Evolutionary conservation across 179 eudicot genomes (phyloP).

Genomic region (Silene vulgaris): DNA sequence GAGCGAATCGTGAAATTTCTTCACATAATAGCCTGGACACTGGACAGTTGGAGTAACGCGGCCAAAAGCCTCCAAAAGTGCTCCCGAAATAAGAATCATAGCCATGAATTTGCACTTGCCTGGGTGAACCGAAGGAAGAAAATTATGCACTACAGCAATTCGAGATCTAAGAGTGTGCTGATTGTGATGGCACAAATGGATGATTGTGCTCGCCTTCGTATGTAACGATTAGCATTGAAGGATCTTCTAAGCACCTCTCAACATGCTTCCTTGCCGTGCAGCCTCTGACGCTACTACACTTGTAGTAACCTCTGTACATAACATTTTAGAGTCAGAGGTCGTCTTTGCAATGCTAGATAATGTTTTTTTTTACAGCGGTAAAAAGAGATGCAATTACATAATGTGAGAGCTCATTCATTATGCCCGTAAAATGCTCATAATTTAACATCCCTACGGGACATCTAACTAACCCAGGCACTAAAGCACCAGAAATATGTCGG

Average conservation of each 20-base stretch:
- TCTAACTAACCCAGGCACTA: no score
- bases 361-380: no score
- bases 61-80: conserved; percentile 19
- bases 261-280: conserved; percentile 54
- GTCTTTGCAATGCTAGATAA: not conserved
- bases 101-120: conserved; percentile 26
- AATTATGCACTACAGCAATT: conserved; percentile 25
- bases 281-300: conserved; percentile 49
- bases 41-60: no score
- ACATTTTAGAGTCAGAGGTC: conserved; percentile 16
- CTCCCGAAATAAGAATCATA: conserved; percentile 28
- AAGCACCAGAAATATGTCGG: no score
- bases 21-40: no score
- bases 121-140: conserved; percentile 18
- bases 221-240: conserved; percentile 46
- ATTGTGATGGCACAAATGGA: conserved; percentile 46
- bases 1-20: no score
- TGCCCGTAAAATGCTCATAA: no score
- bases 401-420: no score
- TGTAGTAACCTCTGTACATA: conserved; percentile 60
- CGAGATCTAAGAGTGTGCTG: conserved; percentile 36
- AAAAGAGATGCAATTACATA: no score
- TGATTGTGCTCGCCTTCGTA: conserved; percentile 51
- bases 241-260: conserved; percentile 49
- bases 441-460: no score